phyloP scores from a whole-genome alignment of 2,329 filamentous ascomycete genomes.

The Chaetomiaceae sp. region DNA sequence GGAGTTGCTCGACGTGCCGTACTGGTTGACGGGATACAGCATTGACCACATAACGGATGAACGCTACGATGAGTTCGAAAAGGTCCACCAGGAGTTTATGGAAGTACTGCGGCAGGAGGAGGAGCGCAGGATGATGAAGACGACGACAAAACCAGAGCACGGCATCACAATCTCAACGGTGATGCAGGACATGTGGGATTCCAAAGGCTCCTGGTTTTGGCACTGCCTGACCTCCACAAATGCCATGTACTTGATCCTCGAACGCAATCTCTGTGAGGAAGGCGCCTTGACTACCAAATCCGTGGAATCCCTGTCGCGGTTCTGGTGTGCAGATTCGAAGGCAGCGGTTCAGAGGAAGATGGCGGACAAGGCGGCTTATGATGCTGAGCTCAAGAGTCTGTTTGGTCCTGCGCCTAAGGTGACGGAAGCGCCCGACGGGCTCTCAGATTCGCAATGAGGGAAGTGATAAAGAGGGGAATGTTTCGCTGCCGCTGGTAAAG shows the following conservation, averaged over 20 bases:
- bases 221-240: not conserved
- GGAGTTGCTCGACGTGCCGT: not conserved
- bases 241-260: not conserved
- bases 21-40: not conserved
- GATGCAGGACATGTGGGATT: not conserved
- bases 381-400: not conserved
- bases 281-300: too few species aligned
- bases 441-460: too few species aligned
- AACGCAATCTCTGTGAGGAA: too few species aligned
- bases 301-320: not conserved
- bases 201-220: not conserved
- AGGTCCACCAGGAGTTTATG: not conserved
- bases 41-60: not conserved
- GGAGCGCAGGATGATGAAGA: not conserved
- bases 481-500: too few species aligned
- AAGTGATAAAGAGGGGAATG: too few species aligned
- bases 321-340: not conserved
- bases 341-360: not conserved
- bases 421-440: too few species aligned
- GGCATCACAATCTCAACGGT: not conserved
- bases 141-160: not conserved
- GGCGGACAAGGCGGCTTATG: not conserved
- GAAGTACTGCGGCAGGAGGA: not conserved
- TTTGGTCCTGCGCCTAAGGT: not conserved
- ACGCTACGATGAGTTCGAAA: not conserved